Percentiles rank a stretch among this genome's conserved stretches.
These are phyloP conservation scores for Citrus hindsii DNA, from an alignment of 345 rosid species.

Conservation along the genomic window DNA sequence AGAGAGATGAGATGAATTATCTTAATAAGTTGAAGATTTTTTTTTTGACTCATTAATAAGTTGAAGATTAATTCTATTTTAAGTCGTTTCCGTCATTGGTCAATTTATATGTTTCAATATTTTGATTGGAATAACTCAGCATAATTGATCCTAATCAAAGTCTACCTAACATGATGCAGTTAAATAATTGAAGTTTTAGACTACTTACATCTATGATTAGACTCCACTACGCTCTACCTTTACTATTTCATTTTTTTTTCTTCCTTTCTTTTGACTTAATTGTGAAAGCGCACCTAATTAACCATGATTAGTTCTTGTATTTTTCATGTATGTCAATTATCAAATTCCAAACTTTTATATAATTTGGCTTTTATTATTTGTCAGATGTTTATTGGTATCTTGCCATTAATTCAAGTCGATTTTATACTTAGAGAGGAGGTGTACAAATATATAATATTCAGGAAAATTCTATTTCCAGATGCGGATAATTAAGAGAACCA, in stretches of 20 bases:
- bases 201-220: constrained; percentile 23
- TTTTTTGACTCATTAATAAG: too few species aligned
- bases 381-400: not conserved
- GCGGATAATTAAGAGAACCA: not conserved
- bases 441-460: too few species aligned
- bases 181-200: constrained; percentile 2
- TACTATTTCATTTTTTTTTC: not conserved
- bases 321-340: not conserved
- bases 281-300: not conserved
- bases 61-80: not conserved
- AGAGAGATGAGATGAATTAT: not conserved
- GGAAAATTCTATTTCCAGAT: too few species aligned
- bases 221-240: constrained; percentile 24
- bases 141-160: constrained; percentile 6
- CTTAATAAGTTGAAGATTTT: not conserved
- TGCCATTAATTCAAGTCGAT: not conserved
- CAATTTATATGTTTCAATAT: not conserved
- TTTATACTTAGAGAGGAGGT: too few species aligned
- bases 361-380: too few species aligned
- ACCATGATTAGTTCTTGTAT: not conserved
- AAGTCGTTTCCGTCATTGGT: not conserved
- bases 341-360: not conserved
- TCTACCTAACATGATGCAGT: constrained; percentile 21
- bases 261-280: constrained; percentile 11
- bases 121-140: not conserved